These are phyloP conservation scores for Cercophora sp. DNA, from an alignment of 495 filamentous ascomycete species.

Conservation along the genomic window DNA sequence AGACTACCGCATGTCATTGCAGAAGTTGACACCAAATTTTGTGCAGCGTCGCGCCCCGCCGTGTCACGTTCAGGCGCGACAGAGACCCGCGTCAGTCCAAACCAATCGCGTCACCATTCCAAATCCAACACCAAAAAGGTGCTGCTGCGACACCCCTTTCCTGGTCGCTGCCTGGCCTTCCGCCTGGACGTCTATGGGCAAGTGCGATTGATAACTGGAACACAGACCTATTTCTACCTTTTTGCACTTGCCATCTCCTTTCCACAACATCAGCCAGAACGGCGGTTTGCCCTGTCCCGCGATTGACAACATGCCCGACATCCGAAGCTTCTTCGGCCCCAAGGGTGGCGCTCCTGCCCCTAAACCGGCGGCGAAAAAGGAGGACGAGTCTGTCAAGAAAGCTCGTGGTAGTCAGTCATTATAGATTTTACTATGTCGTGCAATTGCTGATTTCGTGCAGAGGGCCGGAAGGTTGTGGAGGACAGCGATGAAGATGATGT, in stretches of 20 bases:
- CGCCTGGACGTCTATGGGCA: too few relatives aligned
- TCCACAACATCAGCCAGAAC: too few relatives aligned
- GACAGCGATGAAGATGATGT: constrained; percentile 71
- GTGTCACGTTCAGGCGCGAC: constrained; percentile 14
- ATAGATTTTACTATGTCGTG: too few relatives aligned
- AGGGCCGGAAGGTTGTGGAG: constrained; percentile 66
- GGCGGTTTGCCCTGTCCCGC: too few relatives aligned
- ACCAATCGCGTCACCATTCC: constrained; percentile 1
- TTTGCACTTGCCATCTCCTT: too few relatives aligned
- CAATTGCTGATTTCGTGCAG: constrained; percentile 35
- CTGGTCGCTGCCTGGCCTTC: too few relatives aligned
- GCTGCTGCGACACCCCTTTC: too few relatives aligned
- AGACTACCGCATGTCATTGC: too few relatives aligned
- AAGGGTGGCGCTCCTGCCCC: constrained; percentile 46
- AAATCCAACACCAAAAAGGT: not conserved
- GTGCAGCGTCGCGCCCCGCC: too few relatives aligned
- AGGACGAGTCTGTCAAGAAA: constrained; percentile 42
- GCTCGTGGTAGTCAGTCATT: constrained; percentile 35
- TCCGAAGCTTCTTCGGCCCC: constrained; percentile 73
- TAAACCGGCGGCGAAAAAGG: constrained; percentile 48
- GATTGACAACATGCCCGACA: constrained; percentile 64
- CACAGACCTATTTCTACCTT: too few relatives aligned
- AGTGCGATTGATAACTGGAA: too few relatives aligned
- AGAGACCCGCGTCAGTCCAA: not conserved
- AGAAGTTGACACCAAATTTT: too few relatives aligned